Evolutionary conservation across 257 asterid species (phyloP).

Genomic region (Echium plantagineum): DNA sequence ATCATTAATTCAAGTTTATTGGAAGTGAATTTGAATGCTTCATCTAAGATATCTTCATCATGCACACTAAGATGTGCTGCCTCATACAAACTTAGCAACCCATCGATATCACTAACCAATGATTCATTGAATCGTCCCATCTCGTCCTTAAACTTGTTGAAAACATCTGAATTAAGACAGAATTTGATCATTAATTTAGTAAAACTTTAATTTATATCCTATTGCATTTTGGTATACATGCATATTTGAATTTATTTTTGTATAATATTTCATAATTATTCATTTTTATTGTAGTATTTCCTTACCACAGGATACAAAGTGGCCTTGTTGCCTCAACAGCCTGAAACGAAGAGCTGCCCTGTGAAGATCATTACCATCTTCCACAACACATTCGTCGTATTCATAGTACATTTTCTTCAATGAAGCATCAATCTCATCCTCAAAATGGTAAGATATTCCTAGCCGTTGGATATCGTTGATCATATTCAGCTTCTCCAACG

Average conservation of each 20-base stretch:
- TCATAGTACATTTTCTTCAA: background rate
- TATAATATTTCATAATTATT: too few species aligned
- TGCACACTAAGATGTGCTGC: background rate
- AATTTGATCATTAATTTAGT: too few species aligned
- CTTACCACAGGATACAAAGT: conserved; percentile 7
- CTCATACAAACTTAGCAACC: conserved; percentile 1
- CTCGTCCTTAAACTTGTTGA: background rate
- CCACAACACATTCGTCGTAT: background rate
- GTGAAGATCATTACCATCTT: conserved; percentile 1
- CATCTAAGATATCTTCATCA: background rate
- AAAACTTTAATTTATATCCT: background rate
- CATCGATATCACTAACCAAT: background rate
- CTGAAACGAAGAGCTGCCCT: conserved; percentile 13
- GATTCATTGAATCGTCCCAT: background rate
- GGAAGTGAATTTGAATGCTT: background rate
- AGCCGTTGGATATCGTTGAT: conserved; percentile 14
- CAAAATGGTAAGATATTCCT: conserved; percentile 21
- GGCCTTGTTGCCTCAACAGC: conserved; percentile 11
- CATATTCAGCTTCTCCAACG: background rate
- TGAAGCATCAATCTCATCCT: conserved; percentile 6
- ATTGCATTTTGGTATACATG: too few species aligned
- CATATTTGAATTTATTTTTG: too few species aligned
- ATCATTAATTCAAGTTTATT: background rate
- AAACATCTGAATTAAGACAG: conserved; percentile 3
- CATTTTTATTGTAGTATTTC: background rate